These are phyloP conservation scores for Beauveria sp. DNA, from an alignment of 2,329 filamentous ascomycete genomes.

Conservation along the genomic window DNA sequence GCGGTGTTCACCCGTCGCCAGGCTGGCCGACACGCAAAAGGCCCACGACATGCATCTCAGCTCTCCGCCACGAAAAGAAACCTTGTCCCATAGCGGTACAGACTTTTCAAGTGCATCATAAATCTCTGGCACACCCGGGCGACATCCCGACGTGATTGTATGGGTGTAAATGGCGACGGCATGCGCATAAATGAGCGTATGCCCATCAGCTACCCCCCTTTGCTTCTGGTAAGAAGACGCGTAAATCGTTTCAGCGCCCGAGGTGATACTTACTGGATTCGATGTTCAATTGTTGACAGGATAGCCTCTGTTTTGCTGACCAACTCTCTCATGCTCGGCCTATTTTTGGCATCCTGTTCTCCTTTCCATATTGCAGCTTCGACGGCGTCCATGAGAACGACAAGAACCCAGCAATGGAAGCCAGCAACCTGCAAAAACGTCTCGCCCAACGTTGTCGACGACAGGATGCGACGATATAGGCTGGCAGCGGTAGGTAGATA, in stretches of 20 bases:
- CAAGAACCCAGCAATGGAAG: not conserved
- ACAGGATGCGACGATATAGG: not conserved
- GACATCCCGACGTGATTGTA: not conserved
- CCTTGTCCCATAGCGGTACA: not conserved
- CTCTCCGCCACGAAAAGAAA: not conserved
- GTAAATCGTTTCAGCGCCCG: too few relatives aligned
- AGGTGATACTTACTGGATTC: not conserved
- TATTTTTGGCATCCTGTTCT: not conserved
- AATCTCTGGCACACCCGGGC: not conserved
- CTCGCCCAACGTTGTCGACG: not conserved
- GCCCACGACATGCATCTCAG: not conserved
- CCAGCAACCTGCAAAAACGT: not conserved
- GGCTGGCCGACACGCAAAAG: not conserved
- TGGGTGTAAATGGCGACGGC: not conserved
- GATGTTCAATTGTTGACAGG: not conserved
- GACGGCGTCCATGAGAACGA: not conserved
- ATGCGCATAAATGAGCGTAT: not conserved
- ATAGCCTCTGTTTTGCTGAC: not conserved
- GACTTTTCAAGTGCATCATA: not conserved
- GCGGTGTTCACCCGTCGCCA: not conserved
- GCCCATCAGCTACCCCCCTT: not conserved
- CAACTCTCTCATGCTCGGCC: not conserved
- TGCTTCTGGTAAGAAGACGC: not conserved
- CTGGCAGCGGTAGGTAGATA: not conserved
- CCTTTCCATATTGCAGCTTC: not conserved